These are phyloP conservation scores for Wickerhamomyces subpelliculosus DNA, from an alignment of 805 yeast species.

Conservation along the genomic window DNA sequence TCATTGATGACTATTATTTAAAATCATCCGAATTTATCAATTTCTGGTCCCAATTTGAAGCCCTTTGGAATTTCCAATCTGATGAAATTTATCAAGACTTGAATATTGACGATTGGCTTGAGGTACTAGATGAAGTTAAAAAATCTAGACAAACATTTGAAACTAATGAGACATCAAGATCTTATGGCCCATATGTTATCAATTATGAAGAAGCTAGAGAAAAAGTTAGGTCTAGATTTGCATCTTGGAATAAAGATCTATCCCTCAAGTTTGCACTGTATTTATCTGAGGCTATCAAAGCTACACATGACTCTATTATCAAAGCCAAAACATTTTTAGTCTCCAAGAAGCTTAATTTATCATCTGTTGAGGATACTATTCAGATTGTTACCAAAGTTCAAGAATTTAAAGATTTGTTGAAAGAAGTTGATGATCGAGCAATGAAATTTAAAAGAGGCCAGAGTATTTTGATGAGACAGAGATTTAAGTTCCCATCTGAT, in stretches of 20 bases:
- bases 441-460: slow-evolving; percentile 25
- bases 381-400: slow-evolving; percentile 33
- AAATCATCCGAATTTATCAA: slow-evolving; percentile 31
- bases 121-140: slow-evolving; percentile 36
- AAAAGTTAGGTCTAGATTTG: slow-evolving; percentile 46
- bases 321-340: slow-evolving; percentile 32
- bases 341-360: slow-evolving; percentile 23
- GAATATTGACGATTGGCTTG: slow-evolving; percentile 41
- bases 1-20: slow-evolving; percentile 26
- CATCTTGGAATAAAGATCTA: slow-evolving; percentile 48
- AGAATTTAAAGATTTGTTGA: slow-evolving; percentile 12
- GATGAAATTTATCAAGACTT: slow-evolving; percentile 31
- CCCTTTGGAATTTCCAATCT: slow-evolving; percentile 50
- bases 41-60: slow-evolving; percentile 50
- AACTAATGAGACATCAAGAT: slow-evolving; percentile 31
- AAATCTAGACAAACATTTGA: slow-evolving; percentile 42
- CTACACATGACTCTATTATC: slow-evolving; percentile 25
- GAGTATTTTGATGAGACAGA: slow-evolving; percentile 30
- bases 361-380: slow-evolving; percentile 33
- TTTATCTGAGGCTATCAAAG: slow-evolving; percentile 25
- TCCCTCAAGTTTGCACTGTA: slow-evolving; percentile 32
- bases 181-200: slow-evolving; percentile 37
- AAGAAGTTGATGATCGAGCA: slow-evolving; percentile 2
- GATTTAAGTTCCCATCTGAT: slow-evolving; percentile 40
- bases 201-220: slow-evolving; percentile 48